phyloP scores from a whole-genome alignment of 2,329 filamentous ascomycete genomes.

The Arthrobotrys iridis region DNA sequence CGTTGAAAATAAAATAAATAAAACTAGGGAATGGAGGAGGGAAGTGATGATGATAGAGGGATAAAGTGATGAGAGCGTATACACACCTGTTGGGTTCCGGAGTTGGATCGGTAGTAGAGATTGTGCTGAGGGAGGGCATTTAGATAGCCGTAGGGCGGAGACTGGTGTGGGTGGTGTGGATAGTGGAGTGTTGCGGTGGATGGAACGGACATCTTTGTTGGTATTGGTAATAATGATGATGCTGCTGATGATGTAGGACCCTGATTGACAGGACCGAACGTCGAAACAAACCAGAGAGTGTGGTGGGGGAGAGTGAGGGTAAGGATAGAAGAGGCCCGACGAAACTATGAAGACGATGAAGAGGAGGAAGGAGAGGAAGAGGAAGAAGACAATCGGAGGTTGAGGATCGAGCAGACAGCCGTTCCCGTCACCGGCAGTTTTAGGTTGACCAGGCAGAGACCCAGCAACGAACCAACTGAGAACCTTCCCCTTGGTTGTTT shows the following conservation, averaged over 20 bases:
- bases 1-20: neutral
- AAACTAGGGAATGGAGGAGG: neutral
- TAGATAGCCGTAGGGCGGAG: constrained; percentile 50
- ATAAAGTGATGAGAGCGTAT: neutral
- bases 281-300: neutral
- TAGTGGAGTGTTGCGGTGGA: constrained; percentile 53
- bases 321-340: neutral
- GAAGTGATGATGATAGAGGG: neutral
- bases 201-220: constrained; percentile 48
- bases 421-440: constrained; percentile 17
- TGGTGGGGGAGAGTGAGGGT: neutral
- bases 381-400: neutral
- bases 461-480: too few species aligned
- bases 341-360: neutral
- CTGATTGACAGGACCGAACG: constrained; percentile 2
- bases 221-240: neutral
- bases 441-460: neutral
- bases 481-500: neutral
- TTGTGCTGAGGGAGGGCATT: constrained; percentile 49
- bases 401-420: neutral
- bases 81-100: constrained; percentile 51
- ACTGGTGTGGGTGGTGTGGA: constrained; percentile 49
- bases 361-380: neutral
- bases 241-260: constrained; percentile 19
- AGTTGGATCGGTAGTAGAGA: constrained; percentile 49